These are phyloP conservation scores for Friedmanniomyces simplex DNA, from an alignment of 495 filamentous ascomycete species.

Conservation along the genomic window DNA sequence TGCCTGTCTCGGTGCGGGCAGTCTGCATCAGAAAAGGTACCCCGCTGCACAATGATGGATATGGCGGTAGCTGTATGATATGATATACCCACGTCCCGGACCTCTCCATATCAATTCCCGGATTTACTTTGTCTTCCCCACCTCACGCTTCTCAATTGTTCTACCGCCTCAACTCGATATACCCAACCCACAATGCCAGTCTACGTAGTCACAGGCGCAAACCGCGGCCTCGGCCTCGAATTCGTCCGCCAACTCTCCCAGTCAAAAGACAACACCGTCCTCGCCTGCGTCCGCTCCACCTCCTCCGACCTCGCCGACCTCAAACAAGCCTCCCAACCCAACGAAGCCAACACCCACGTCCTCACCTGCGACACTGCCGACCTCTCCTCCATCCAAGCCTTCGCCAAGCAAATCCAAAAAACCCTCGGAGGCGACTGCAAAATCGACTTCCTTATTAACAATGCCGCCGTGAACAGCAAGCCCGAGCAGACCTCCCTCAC, in stretches of 20 bases:
- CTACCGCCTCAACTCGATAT: neutral
- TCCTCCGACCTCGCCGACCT: conserved; percentile 29
- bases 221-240: conserved; percentile 47
- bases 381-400: conserved; percentile 22
- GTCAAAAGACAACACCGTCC: conserved; percentile 37
- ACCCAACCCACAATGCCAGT: conserved; percentile 36
- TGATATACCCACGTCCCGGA: neutral
- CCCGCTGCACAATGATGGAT: neutral
- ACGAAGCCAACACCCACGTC: conserved; percentile 30
- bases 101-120: neutral
- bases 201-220: conserved; percentile 46
- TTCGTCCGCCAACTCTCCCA: conserved; percentile 42
- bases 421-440: conserved; percentile 24
- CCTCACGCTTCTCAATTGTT: too few relatives aligned
- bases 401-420: conserved; percentile 28
- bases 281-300: conserved; percentile 38
- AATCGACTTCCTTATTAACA: conserved; percentile 39
- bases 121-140: too few relatives aligned
- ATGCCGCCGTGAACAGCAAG: conserved; percentile 33
- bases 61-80: neutral
- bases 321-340: conserved; percentile 12
- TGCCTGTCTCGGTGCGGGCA: neutral
- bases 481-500: conserved; percentile 30
- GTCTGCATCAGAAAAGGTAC: neutral
- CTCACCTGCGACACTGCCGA: conserved; percentile 36